A percentile compares a stretch with the other conserved stretches of the same genome.
Conservation (phyloP, 2,329 filamentous ascomycete genomes). For the Rhexocercosporidium sp. region DNA sequence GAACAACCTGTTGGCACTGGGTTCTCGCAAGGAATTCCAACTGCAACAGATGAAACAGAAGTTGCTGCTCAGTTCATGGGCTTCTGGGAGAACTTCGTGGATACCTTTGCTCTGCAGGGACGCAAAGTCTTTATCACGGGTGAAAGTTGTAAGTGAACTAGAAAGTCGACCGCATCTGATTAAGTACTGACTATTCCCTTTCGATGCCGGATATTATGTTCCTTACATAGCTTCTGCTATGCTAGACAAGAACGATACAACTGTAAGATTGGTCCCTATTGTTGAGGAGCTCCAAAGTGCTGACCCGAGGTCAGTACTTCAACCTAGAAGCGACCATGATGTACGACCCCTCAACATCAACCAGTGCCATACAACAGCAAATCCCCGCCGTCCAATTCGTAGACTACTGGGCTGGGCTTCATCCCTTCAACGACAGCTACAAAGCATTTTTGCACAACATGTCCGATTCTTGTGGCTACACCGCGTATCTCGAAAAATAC, state of each 20-base stretch:
- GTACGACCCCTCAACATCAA: conserved; percentile 71
- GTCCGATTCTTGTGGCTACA: conserved; percentile 65
- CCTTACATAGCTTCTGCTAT: conserved; percentile 77
- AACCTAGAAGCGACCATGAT: conserved; percentile 72
- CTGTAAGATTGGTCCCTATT: conserved; percentile 18
- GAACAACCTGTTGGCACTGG: conserved; percentile 42
- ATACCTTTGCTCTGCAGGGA: conserved; percentile 70
- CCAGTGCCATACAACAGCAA: conserved; percentile 50
- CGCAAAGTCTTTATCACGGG: conserved; percentile 77
- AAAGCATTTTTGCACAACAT: conserved; percentile 55
- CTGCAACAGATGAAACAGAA: conserved; percentile 69
- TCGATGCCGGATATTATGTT: conserved; percentile 66
- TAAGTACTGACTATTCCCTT: neutral
- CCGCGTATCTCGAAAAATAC: conserved; percentile 62
- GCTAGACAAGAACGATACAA: conserved; percentile 61
- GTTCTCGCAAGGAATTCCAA: conserved; percentile 50
- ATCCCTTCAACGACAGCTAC: conserved; percentile 67
- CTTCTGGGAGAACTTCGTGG: conserved; percentile 80
- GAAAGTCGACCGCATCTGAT: neutral
- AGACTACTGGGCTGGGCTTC: conserved; percentile 63
- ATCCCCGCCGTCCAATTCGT: conserved; percentile 63
- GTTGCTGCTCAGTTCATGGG: conserved; percentile 74
- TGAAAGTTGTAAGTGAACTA: conserved; percentile 22
- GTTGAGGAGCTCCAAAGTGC: neutral
- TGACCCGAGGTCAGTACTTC: conserved; percentile 59